Evolutionary conservation across 1,284 basidiomycete genomes (phyloP).

Genomic region (Pseudozyma tsukubaensis): DNA sequence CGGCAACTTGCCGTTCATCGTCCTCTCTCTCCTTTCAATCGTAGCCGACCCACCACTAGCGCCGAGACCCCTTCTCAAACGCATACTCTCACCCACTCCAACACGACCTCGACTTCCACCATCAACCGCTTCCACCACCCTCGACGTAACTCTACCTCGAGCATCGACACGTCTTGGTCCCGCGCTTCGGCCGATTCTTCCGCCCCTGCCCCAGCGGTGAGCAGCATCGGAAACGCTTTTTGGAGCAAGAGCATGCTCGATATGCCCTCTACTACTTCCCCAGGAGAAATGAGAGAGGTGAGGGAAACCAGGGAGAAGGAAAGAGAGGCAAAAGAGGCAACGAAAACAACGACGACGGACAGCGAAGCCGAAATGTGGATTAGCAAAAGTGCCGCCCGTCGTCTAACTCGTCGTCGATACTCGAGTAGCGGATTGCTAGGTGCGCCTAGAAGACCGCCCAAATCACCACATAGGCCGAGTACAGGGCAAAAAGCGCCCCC

Average conservation of each 20-base stretch:
- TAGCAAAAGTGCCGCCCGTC: slow-evolving; percentile 3
- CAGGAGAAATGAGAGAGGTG: background rate
- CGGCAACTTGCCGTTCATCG: slow-evolving; percentile 22
- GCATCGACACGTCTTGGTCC: slow-evolving; percentile 25
- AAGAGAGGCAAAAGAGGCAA: background rate
- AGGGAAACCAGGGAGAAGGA: background rate
- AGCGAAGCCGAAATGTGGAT: slow-evolving; percentile 37
- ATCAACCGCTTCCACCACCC: background rate
- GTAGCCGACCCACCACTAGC: slow-evolving; percentile 8
- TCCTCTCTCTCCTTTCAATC: slow-evolving; percentile 23
- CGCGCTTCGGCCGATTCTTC: slow-evolving; percentile 11
- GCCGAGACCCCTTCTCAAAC: background rate
- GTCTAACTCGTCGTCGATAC: background rate
- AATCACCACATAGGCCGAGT: slow-evolving; percentile 21
- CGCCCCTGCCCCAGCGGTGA: background rate
- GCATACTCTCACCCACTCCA: too few relatives aligned
- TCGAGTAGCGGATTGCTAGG: background rate
- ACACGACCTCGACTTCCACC: background rate
- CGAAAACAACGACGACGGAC: slow-evolving; percentile 17
- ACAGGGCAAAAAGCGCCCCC: slow-evolving; percentile 2
- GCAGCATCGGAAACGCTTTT: background rate
- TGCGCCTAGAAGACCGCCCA: slow-evolving; percentile 20
- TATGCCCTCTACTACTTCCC: background rate
- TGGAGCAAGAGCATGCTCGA: slow-evolving; percentile 2
- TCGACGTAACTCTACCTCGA: slow-evolving; percentile 16